Conservation (phyloP, 331 rosid genomes). For the Malus hybrid region DNA sequence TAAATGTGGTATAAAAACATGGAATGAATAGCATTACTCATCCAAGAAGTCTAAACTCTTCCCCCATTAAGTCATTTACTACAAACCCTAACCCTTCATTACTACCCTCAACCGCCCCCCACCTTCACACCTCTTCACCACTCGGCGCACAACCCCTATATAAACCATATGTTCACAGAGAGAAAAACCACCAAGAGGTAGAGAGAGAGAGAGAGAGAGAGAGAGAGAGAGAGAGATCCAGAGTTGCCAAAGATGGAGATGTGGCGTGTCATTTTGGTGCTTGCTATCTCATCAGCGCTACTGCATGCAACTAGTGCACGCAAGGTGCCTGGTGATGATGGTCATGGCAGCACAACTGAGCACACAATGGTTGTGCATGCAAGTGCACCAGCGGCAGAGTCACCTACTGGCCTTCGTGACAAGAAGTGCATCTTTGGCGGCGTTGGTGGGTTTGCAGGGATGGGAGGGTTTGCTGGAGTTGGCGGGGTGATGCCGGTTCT, state of each 20-base stretch:
- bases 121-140: background rate
- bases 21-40: no score
- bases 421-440: constrained; percentile 59
- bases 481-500: constrained; percentile 32
- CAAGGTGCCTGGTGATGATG: constrained; percentile 18
- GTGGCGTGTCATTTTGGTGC: constrained; percentile 17
- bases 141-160: constrained; percentile 7
- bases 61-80: constrained; percentile 15
- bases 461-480: constrained; percentile 39
- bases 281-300: constrained; percentile 21
- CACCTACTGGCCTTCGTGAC: constrained; percentile 27
- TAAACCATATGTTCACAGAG: background rate
- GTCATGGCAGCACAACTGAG: constrained; percentile 1
- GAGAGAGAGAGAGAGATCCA: background rate
- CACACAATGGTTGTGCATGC: constrained; percentile 25
- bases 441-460: constrained; percentile 56
- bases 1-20: no score
- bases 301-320: constrained; percentile 51
- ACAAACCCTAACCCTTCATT: background rate
- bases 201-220: background rate
- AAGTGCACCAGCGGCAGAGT: constrained; percentile 21
- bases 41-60: background rate
- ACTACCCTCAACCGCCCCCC: constrained; percentile 49
- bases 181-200: background rate
- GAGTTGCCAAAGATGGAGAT: constrained; percentile 27